Evolutionary conservation across 257 asterid genomes (phyloP), one percentile per base, ranked within the genome.

Genomic region (Plantago elongata): DNA sequence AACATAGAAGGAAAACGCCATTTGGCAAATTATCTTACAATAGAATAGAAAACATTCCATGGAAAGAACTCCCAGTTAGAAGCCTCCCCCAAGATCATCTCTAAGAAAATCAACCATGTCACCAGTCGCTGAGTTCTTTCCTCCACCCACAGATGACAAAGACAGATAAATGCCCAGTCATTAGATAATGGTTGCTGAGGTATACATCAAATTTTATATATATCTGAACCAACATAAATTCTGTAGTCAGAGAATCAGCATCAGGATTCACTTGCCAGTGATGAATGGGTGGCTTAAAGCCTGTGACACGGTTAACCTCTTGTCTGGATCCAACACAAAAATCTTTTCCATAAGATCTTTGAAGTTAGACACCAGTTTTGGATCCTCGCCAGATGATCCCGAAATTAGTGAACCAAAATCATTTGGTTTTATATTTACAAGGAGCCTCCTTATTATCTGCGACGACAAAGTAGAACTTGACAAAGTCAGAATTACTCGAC

Each of bases 211-310:
- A 76, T 84, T 80, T 75, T 74, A 83, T 68, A 81, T 72, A 82
- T 73, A 81, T 82, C 84, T 76, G 77, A 89, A 58, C 80, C 90
- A 77, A 79, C 89, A 76, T 87, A 78, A 81, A 75, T 81, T 79
- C 81, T 72, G 84, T 67, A 72, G 88, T 72, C 88, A 83, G 84
- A 87, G 76, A 82, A 79, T 77, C 96, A 90, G 84, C 88, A 79
- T 71, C 83, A 77, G 71, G 76, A 76, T 76, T 91, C 99, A 89
- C 97, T 93, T 89, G 96, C 97, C 99, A 79, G 97, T 93, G 94
- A 89, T 87, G 95, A 89, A 93, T 70, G 99, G 96, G 71, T 93
- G 99, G 85, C 89, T 77, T 84, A 93, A 76, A 52, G 99, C 97
- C 84, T 89, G 99, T 68, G 97, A 84, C 14, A 89, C 97, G 29